A percentile compares a stretch with the other conserved stretches of the same genome.
Evolutionary conservation across 345 rosid species (phyloP).

Genomic region (Citrus maxima): DNA sequence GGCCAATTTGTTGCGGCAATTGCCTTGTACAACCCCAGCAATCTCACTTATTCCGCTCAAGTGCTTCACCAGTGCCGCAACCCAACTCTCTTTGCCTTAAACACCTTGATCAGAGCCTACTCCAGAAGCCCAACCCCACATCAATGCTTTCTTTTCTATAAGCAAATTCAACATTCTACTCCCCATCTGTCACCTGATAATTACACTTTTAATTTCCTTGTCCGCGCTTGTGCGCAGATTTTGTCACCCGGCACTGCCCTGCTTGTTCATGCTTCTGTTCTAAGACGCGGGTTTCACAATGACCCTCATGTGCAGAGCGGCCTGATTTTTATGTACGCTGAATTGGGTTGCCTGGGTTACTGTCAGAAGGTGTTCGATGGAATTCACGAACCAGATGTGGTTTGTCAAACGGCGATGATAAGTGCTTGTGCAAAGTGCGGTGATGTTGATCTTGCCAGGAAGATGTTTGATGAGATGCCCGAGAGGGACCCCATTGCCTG

Average conservation of each 20-base stretch:
- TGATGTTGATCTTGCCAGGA: conserved; percentile 36
- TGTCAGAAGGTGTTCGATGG: conserved; percentile 39
- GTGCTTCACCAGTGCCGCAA: conserved; percentile 41
- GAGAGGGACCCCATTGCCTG: conserved; percentile 49
- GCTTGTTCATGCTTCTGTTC: conserved; percentile 35
- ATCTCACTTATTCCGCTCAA: conserved; percentile 40
- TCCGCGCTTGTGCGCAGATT: conserved; percentile 43
- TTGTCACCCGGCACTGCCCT: conserved; percentile 27
- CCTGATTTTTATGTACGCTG: conserved; percentile 50
- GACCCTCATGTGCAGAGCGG: conserved; percentile 63
- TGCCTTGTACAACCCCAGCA: conserved; percentile 41
- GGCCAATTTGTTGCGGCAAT: conserved; percentile 55
- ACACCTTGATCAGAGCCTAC: conserved; percentile 61
- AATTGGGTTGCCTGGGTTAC: conserved; percentile 39
- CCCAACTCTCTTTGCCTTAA: conserved; percentile 52
- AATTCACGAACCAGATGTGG: conserved; percentile 47
- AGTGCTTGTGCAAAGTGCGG: conserved; percentile 64
- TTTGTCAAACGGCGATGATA: conserved; percentile 59
- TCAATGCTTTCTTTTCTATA: conserved; percentile 40
- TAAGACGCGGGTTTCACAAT: conserved; percentile 50
- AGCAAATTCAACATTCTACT: conserved; percentile 26
- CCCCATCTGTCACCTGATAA: conserved; percentile 47
- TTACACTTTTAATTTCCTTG: conserved; percentile 56
- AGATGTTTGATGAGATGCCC: conserved; percentile 59
- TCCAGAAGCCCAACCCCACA: conserved; percentile 43